These are phyloP conservation scores for Xylaria castorea DNA, from an alignment of 495 filamentous ascomycete genomes.

Conservation along the genomic window DNA sequence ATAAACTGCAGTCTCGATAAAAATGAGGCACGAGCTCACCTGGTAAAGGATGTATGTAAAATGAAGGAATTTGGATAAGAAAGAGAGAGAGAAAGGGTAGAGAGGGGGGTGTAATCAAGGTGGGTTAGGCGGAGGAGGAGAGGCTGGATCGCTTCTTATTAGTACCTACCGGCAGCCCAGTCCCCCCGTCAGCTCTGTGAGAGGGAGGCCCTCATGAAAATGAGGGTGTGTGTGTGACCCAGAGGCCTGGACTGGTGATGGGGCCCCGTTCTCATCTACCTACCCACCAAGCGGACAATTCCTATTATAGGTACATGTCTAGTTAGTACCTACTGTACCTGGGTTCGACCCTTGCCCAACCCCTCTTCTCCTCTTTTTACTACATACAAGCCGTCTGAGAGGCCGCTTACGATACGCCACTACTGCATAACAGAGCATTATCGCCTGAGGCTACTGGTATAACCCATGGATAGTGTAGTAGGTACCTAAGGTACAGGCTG, in stretches of 20 bases:
- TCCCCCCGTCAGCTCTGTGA: constrained; percentile 11
- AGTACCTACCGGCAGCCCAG: not conserved
- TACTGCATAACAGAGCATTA: constrained; percentile 16
- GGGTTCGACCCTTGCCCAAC: not conserved
- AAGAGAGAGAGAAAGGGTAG: not conserved
- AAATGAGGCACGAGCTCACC: not conserved
- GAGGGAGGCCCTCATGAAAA: constrained; percentile 7
- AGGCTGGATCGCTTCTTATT: constrained; percentile 17
- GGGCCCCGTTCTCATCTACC: constrained; percentile 3
- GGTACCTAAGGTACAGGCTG: constrained; percentile 1
- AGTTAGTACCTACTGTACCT: too few species aligned
- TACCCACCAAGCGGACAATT: not conserved
- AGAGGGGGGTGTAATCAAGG: constrained; percentile 19
- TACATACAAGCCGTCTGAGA: constrained; percentile 8
- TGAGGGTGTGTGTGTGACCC: constrained; percentile 16
- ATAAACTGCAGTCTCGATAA: not conserved
- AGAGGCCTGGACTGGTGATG: constrained; percentile 17
- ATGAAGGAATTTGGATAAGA: not conserved
- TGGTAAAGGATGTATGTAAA: not conserved
- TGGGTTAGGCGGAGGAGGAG: constrained; percentile 4
- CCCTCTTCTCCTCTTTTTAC: constrained; percentile 9
- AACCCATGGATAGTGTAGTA: not conserved
- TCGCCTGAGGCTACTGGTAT: constrained; percentile 5
- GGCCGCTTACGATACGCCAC: constrained; percentile 18
- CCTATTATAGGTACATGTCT: not conserved